Base-by-base conservation (phyloP, 768 basidiomycete species). In the Leccinum rimulosum region DNA sequence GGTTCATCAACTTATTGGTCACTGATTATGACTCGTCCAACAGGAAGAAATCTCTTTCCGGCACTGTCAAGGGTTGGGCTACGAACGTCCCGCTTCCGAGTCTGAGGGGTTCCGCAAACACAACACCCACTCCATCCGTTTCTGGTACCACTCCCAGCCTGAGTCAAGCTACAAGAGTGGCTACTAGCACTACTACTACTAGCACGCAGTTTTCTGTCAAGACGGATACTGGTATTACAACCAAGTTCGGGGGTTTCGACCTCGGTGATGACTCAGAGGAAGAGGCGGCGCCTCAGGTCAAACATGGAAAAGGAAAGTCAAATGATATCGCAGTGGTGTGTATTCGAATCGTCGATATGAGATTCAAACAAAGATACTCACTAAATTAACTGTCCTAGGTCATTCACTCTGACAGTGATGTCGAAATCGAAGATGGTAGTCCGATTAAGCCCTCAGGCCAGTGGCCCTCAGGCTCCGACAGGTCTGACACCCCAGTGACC, bases 1-100 rank as follows among this genome's bases (percentile, higher is more conserved):
- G 3, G 7, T 59, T 59, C 22, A 14, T 59, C 4, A 58, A 58
- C 15, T n/a, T 54, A 3, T 48, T 58, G 57, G 35, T 58, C 4
- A 0, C 47, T 58, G 48, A 58, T 22, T 54, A 54, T 50, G 58
- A 58, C 22, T 22, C 22, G 17, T 49, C 57, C 6, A 25, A 6
- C 2, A 40, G 17, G 3, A 58, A 31, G 33, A 22, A 40, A 12
- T 25, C 47, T 48, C 47, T 48, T 19, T 48, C 47, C 27, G 30
- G 36, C 15, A 50, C 47, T 5, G 17, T 58, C 35, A 36, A 58
- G n/a, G 38, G 33, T 28, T 54, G 52, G 52, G 51, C 52, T 19
- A 5, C n/a, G 2, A 2, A 8, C 9, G n/a, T 50, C 35, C 35
- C 31, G 6, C 38, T 40, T 40, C 17, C 22, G 22, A 22, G 22